These are phyloP conservation scores for Mortierella sp. DNA, from an alignment of 371 early-diverging fungal species.

Conservation along the genomic window DNA sequence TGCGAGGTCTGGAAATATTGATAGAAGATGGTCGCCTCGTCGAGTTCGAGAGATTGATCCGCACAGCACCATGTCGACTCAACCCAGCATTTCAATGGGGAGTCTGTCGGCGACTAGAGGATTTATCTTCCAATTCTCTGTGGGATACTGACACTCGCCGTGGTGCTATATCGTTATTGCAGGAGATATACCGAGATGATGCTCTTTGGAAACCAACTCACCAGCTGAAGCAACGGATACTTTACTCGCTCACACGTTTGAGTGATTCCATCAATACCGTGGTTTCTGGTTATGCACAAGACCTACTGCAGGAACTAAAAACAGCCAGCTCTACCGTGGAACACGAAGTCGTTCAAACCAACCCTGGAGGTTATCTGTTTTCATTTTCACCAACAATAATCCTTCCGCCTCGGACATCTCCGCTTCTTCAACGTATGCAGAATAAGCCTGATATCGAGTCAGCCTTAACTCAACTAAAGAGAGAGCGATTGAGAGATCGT, in stretches of 20 bases:
- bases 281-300: neutral
- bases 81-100: slow-evolving; percentile 9
- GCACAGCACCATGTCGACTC: neutral
- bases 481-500: neutral
- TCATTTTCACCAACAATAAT: neutral
- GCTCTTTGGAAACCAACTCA: neutral
- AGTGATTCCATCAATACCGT: neutral
- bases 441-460: neutral
- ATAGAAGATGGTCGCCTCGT: neutral
- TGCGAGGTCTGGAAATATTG: neutral
- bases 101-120: slow-evolving; percentile 5
- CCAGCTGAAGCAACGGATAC: slow-evolving; percentile 1
- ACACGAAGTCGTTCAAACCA: neutral
- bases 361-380: neutral
- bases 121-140: neutral
- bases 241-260: neutral
- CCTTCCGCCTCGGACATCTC: neutral
- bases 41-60: neutral
- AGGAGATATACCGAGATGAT: neutral
- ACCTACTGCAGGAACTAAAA: neutral
- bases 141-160: slow-evolving; percentile 6
- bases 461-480: neutral
- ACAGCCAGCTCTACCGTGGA: neutral
- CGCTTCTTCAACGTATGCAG: neutral
- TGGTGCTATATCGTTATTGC: neutral